phyloP scores from a whole-genome alignment of 2,329 filamentous ascomycete genomes.

The Ceratocystis huliohia region DNA sequence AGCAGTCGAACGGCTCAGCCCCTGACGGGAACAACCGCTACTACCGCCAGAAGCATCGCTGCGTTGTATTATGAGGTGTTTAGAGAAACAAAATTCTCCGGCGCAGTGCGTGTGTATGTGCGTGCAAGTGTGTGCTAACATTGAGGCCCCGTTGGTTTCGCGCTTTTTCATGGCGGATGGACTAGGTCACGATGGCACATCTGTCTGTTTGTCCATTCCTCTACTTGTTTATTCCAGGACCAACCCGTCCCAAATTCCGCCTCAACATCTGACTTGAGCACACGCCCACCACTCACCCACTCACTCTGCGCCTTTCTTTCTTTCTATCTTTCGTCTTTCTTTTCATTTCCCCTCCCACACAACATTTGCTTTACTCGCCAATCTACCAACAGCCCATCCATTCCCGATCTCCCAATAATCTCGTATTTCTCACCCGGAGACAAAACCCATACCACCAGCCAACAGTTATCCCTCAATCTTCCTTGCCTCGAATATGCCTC shows the following conservation, averaged over 20 bases:
- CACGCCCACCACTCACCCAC: too few relatives aligned
- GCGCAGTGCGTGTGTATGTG: neutral
- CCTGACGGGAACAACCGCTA: conserved; percentile 25
- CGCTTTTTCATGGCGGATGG: too few relatives aligned
- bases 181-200: too few relatives aligned
- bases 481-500: too few relatives aligned
- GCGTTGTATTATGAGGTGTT: conserved; percentile 31
- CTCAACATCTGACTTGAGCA: too few relatives aligned
- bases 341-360: neutral
- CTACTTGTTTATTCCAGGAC: too few relatives aligned
- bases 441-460: neutral
- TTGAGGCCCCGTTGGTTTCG: neutral
- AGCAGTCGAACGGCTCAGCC: conserved; percentile 20
- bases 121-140: neutral
- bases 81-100: neutral
- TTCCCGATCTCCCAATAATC: neutral
- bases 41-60: conserved; percentile 28
- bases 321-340: neutral
- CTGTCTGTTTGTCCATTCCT: too few relatives aligned
- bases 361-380: neutral
- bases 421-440: neutral
- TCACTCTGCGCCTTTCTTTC: too few relatives aligned
- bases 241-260: too few relatives aligned
- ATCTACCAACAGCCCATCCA: neutral
- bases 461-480: too few relatives aligned